Evolutionary conservation across 2,329 filamentous ascomycete species (phyloP).

Genomic region (Xylariaceae sp.): DNA sequence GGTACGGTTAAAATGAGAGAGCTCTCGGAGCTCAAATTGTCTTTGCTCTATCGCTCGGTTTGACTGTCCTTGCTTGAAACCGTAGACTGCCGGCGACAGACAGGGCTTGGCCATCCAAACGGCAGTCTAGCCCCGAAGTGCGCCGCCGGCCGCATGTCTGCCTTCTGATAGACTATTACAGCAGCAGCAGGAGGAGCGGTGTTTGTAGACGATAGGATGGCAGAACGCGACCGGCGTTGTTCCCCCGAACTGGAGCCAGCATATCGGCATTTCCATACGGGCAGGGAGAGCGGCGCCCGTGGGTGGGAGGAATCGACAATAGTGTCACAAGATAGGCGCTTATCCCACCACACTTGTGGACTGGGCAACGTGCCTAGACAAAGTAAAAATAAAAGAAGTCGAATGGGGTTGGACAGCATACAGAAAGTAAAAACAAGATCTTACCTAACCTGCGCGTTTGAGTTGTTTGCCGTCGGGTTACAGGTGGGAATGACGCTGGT

Average conservation of each 20-base stretch:
- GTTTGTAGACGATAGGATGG: conserved; percentile 15
- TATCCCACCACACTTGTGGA: conserved; percentile 36
- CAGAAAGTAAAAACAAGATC: conserved; percentile 29
- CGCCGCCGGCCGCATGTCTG: conserved; percentile 20
- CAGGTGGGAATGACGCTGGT: conserved; percentile 31
- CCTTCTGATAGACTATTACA: conserved; percentile 16
- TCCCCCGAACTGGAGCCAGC: conserved; percentile 30
- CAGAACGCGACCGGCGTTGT: conserved; percentile 25
- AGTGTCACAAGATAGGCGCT: conserved; percentile 39
- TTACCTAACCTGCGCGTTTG: conserved; percentile 41
- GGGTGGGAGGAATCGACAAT: conserved; percentile 30
- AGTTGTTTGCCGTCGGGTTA: conserved; percentile 33
- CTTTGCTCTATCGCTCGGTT: conserved; percentile 14
- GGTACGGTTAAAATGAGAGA: conserved; percentile 9
- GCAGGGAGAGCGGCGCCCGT: conserved; percentile 27
- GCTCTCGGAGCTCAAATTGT: conserved; percentile 13
- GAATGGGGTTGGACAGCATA: conserved; percentile 27
- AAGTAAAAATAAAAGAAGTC: conserved; percentile 1
- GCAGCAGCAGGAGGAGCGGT: conserved; percentile 11
- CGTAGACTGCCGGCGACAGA: conserved; percentile 14
- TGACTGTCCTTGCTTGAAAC: conserved; percentile 13
- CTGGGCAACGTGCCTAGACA: conserved; percentile 14
- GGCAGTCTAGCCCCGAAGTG: conserved; percentile 17
- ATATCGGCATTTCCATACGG: conserved; percentile 30
- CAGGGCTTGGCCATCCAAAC: conserved; percentile 23